Evolutionary conservation across 2,329 filamentous ascomycete species (phyloP).

Genomic region (Myriosclerotinia curreyana): DNA sequence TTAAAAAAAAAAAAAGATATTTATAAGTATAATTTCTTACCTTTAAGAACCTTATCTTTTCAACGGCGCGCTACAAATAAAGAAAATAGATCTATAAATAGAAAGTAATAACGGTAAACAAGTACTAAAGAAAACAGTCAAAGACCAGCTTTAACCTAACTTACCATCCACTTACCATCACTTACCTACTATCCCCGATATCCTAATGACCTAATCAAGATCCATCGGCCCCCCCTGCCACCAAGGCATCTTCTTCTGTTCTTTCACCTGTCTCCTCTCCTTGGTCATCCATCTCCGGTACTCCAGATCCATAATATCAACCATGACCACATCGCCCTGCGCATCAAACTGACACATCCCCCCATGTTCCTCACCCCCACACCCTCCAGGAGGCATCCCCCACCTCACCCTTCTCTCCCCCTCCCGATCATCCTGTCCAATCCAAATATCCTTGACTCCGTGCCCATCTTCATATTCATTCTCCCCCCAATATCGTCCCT

Average conservation of each 20-base stretch:
- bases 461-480: background rate
- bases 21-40: too few relatives aligned
- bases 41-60: too few relatives aligned
- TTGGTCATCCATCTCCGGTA: background rate
- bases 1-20: too few relatives aligned
- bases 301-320: conserved; percentile 15
- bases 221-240: background rate
- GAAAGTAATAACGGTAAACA: too few relatives aligned
- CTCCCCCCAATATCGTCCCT: background rate
- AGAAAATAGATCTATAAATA: too few relatives aligned
- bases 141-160: too few relatives aligned
- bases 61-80: too few relatives aligned
- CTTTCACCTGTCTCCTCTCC: background rate
- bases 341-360: background rate
- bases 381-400: background rate
- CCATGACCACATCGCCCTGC: conserved; percentile 12
- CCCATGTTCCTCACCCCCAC: background rate
- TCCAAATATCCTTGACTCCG: background rate
- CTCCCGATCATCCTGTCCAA: conserved; percentile 11
- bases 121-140: too few relatives aligned
- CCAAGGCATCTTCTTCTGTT: too few relatives aligned
- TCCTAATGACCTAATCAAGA: too few relatives aligned
- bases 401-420: background rate
- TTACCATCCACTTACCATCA: too few relatives aligned
- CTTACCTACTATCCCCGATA: too few relatives aligned